Evolutionary conservation across 2,329 filamentous ascomycete genomes (phyloP), one percentile per base, ranked within the genome.

Genomic region (Hypocreales sp.): DNA sequence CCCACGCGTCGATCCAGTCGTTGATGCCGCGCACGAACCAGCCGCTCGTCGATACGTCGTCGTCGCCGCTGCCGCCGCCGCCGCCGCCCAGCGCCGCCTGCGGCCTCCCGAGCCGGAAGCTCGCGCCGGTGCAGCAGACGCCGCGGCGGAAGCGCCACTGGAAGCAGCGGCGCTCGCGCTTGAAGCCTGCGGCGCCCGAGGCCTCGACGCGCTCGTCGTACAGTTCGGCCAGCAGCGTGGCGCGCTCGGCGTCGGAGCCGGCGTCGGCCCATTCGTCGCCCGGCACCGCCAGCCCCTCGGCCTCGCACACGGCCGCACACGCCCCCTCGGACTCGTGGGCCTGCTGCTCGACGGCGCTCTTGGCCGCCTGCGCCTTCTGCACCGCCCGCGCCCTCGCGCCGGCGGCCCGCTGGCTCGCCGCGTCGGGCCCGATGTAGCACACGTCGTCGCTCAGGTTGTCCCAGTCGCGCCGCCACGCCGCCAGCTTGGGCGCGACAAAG

Each of bases 391-490:
- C 41, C 19, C 42, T 49, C 17, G 40, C 41, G 22, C 41, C 34
- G 3, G 44, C 45, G 5, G 47, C 44, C 2, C 48, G 48, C 15
- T 41, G 41, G 13, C 36, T 36, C 34, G 58, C 54, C 2, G 50
- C 44, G 17, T 54, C 51, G 10, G 50, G 51, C 24, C 46, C 55
- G 31, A 56, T 44, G 35, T 61, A 64, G 36, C 55, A 59, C 8
- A 48, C 47, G 25, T 64, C 59, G 15, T 65, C 55, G 4, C 63
- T 60, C 5, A 60, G 37, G 36, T 70, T 69, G 40, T 68, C 58
- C 64, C 64, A 70, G 26, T 65, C 50, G 7, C 59, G 49, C 11
- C 59, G 55, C 20, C 44, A 40, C 5, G 48, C 37, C 17, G 51
- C 43, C 35, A 67, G 46, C 16, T 57, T 51, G 2, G 55, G 58